Base-by-base conservation (phyloP, 177 flowering plant species). In the Vitis hybrid region DNA sequence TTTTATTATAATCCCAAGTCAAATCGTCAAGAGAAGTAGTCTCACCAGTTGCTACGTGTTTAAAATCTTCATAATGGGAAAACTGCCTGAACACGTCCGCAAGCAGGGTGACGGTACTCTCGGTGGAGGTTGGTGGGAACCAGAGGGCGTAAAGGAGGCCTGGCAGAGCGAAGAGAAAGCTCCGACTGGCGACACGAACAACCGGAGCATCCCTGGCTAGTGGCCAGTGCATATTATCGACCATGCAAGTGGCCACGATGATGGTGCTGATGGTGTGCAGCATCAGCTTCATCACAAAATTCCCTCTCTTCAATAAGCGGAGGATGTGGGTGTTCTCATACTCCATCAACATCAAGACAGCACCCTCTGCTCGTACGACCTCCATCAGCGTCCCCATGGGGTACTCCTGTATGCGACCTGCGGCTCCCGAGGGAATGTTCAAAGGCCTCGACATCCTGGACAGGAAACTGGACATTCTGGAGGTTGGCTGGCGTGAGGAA, bases 181-280 rank as follows among this genome's bases (percentile, higher is more conserved):
- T 70, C 15, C 68, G 62, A 0, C 4, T 11, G 12, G 68, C 73
- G n/a, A 70, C 56, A 0, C 73, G 62, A 0, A 70, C 1, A 4
- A 64, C 49, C 4, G 73, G 73, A 23, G 68, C 19, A 11, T 70
- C 73, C 56, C 26, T 70, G 0, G 73, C 64, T 12, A 70, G 3
- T 2, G 73, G 73, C 73, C 73, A 70, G 2, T 64, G 62, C 12
- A 70, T 18, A 7, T 64, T 67, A 56, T 61, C 68, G 10, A 64
- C 63, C 56, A 70, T 49, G 15, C 73, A 70, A 21, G 64, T 5
- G 0, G 68, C 23, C 19, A 70, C 17, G 14, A 56, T 4, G 18
- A 70, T 48, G 1, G 62, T 32, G 49, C 68, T 70, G 0, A 52
- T 57, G 0, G 60, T 54, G 13, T 70, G 72, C 7, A n/a, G 2